These are phyloP conservation scores for Arthrobotrys sphaeroides DNA, from an alignment of 2,329 filamentous ascomycete species.

Conservation along the genomic window DNA sequence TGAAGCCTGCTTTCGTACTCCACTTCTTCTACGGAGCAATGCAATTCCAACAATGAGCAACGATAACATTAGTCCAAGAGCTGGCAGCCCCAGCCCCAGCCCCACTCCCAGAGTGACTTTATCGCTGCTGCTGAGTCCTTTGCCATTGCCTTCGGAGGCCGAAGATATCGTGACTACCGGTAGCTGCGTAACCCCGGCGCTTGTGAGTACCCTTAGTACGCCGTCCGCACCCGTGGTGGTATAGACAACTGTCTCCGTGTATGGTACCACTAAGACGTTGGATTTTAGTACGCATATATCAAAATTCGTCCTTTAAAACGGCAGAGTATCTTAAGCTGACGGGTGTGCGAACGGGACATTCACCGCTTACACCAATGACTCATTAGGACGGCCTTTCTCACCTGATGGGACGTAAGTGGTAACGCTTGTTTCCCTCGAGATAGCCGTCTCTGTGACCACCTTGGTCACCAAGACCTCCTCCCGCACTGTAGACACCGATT, in stretches of 20 bases:
- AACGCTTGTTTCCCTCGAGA: not conserved
- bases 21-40: not conserved
- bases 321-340: no score
- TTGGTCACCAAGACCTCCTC: not conserved
- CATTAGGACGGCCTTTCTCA: not conserved
- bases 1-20: not conserved
- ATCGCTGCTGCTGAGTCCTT: not conserved
- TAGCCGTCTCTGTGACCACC: not conserved
- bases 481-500: not conserved
- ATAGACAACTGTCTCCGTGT: not conserved
- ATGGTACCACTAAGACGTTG: not conserved
- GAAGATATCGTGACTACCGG: not conserved
- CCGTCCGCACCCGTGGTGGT: not conserved
- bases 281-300: not conserved
- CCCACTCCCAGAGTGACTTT: slow-evolving; percentile 4
- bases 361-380: no score
- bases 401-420: slow-evolving; percentile 9
- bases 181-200: not conserved
- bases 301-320: no score
- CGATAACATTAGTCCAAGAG: not conserved
- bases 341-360: no score
- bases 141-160: not conserved
- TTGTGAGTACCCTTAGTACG: not conserved
- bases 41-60: not conserved
- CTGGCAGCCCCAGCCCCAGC: not conserved